Percentiles rank a stretch among this genome's conserved stretches.
Conservation (phyloP, 2,329 filamentous ascomycete genomes). For the Massarina eburnea region DNA sequence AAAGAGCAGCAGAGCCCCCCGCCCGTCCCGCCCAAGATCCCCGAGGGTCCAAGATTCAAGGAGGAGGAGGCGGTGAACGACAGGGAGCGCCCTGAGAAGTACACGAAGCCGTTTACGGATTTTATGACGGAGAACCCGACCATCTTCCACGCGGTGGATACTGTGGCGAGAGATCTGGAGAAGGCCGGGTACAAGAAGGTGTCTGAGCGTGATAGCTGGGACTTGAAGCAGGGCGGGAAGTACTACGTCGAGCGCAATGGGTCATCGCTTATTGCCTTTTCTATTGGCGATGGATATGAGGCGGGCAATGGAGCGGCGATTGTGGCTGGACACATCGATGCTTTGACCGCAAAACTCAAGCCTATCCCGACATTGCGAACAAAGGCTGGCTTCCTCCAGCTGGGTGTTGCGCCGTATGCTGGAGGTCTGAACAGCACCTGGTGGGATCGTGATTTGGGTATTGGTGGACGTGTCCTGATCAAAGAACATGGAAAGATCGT, state of each 20-base stretch:
- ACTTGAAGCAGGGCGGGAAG: slow-evolving; percentile 77
- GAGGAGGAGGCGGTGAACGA: slow-evolving; percentile 13
- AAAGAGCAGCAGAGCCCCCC: slow-evolving; percentile 33
- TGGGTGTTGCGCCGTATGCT: slow-evolving; percentile 91
- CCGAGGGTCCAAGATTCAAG: slow-evolving; percentile 20
- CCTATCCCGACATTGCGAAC: slow-evolving; percentile 83
- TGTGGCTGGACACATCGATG: slow-evolving; percentile 90
- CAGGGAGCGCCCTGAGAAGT: slow-evolving; percentile 47
- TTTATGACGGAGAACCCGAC: slow-evolving; percentile 92
- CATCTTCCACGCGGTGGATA: slow-evolving; percentile 83
- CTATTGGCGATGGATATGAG: slow-evolving; percentile 76
- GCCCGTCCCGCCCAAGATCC: slow-evolving; percentile 42
- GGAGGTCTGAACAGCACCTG: slow-evolving; percentile 85
- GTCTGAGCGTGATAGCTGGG: slow-evolving; percentile 81
- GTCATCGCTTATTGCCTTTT: slow-evolving; percentile 82
- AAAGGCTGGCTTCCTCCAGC: slow-evolving; percentile 82
- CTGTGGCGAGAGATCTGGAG: slow-evolving; percentile 73
- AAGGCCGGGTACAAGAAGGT: slow-evolving; percentile 75
- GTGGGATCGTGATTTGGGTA: slow-evolving; percentile 94
- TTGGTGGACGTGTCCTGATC: slow-evolving; percentile 86
- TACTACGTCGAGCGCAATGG: slow-evolving; percentile 88
- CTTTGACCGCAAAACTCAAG: slow-evolving; percentile 86
- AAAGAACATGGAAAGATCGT: slow-evolving; percentile 77
- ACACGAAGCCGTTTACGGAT: slow-evolving; percentile 80
- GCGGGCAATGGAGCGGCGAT: slow-evolving; percentile 86